These are phyloP conservation scores for Clonostachys rhizophaga DNA, from an alignment of 2,329 filamentous ascomycete species.

Conservation along the genomic window DNA sequence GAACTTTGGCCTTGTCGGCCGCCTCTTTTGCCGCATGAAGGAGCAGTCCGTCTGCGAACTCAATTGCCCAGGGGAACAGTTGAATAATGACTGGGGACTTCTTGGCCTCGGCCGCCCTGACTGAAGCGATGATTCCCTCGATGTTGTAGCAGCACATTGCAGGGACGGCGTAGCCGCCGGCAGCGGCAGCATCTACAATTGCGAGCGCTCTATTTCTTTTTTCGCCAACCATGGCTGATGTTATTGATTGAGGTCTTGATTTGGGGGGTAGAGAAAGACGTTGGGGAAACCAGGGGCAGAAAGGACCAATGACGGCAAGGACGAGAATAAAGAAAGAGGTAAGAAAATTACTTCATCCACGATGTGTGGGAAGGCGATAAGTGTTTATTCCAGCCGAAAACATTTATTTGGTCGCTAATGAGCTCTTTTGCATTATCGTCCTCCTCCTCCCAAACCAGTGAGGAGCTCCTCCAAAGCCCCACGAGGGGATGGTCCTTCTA, in stretches of 20 bases:
- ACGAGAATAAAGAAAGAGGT: too few species aligned
- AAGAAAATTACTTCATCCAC: too few species aligned
- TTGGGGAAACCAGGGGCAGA: too few species aligned
- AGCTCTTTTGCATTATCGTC: too few species aligned
- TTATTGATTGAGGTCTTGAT: background rate
- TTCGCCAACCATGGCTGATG: background rate
- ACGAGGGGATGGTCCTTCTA: too few species aligned
- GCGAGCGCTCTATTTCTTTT: constrained; percentile 2
- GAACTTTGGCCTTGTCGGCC: constrained; percentile 47
- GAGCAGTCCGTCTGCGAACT: constrained; percentile 53
- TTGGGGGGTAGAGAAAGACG: too few species aligned
- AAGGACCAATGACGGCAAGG: too few species aligned
- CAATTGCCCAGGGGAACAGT: constrained; percentile 67
- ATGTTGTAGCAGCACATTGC: constrained; percentile 20
- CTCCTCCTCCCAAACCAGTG: too few species aligned
- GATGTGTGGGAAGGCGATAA: too few species aligned
- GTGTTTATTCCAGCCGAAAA: too few species aligned
- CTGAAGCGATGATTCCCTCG: constrained; percentile 62
- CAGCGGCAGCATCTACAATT: constrained; percentile 5
- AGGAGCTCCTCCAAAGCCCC: too few species aligned
- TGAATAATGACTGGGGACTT: constrained; percentile 62
- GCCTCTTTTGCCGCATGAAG: constrained; percentile 50
- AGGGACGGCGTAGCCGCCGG: constrained; percentile 4
- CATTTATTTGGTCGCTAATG: too few species aligned
- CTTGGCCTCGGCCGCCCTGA: constrained; percentile 64